These are phyloP conservation scores for Trichoderma brevicompactum DNA, from an alignment of 2,329 filamentous ascomycete species.

Conservation along the genomic window DNA sequence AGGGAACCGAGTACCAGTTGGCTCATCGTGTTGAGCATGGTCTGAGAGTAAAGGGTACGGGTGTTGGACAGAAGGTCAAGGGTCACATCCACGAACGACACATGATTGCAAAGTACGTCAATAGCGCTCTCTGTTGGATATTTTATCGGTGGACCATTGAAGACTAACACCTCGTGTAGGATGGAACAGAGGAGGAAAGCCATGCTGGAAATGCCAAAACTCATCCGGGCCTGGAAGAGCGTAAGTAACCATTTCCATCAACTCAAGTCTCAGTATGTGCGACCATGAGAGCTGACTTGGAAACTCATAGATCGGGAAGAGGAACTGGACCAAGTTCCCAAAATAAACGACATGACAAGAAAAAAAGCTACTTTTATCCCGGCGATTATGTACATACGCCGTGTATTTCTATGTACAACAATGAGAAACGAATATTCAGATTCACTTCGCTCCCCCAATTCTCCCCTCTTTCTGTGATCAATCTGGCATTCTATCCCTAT, in stretches of 20 bases:
- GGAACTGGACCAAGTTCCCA: conserved; percentile 62
- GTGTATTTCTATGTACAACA: conserved; percentile 43
- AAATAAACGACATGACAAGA: conserved; percentile 47
- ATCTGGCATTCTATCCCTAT: background rate
- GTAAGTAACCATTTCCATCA: conserved; percentile 52
- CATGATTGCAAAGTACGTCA: conserved; percentile 70
- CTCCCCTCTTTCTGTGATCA: background rate
- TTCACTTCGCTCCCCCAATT: background rate
- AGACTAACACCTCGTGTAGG: conserved; percentile 48
- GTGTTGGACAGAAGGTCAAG: conserved; percentile 91
- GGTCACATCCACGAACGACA: conserved; percentile 91
- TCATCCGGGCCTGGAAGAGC: conserved; percentile 93
- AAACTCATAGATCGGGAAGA: conserved; percentile 53
- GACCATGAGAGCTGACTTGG: background rate
- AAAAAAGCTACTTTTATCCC: background rate
- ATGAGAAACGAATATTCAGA: conserved; percentile 27
- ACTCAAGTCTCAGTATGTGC: too few relatives aligned
- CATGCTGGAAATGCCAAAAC: conserved; percentile 91
- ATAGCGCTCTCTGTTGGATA: background rate
- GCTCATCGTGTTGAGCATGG: conserved; percentile 77
- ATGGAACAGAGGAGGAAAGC: conserved; percentile 88
- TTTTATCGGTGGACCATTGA: background rate
- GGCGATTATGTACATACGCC: conserved; percentile 39
- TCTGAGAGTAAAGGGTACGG: conserved; percentile 86
- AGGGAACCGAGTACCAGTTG: conserved; percentile 74